Evolutionary conservation across 345 rosid species (phyloP).

Genomic region (Sonneratia caseolaris): DNA sequence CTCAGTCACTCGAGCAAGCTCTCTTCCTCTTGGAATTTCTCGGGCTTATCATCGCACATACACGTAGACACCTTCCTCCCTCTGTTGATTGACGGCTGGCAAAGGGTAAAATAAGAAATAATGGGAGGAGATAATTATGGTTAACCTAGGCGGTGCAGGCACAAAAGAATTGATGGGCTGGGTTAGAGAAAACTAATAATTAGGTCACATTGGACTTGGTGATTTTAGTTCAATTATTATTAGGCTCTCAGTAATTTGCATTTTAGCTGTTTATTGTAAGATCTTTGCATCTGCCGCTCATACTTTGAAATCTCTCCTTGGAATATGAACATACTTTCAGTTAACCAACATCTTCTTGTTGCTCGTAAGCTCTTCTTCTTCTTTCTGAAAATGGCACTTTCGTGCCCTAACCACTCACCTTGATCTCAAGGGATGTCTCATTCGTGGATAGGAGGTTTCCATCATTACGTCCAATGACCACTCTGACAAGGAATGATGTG

Average conservation of each 20-base stretch:
- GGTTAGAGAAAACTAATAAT: too few species aligned
- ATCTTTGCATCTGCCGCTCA: slow-evolving; percentile 44
- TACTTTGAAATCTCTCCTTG: slow-evolving; percentile 43
- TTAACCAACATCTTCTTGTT: slow-evolving; percentile 49
- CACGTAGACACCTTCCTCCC: too few species aligned
- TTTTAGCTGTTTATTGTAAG: slow-evolving; percentile 54
- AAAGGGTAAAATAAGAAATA: too few species aligned
- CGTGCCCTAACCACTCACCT: slow-evolving; percentile 23
- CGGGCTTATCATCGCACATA: too few species aligned
- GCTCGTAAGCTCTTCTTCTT: slow-evolving; percentile 53
- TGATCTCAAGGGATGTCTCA: slow-evolving; percentile 54
- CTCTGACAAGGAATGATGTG: slow-evolving; percentile 38
- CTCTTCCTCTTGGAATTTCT: too few species aligned
- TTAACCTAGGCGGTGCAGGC: too few species aligned
- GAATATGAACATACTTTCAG: slow-evolving; percentile 37
- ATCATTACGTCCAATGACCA: slow-evolving; percentile 38
- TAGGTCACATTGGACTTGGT: too few species aligned
- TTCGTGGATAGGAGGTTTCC: slow-evolving; percentile 61
- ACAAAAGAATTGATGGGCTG: too few species aligned
- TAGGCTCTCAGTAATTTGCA: slow-evolving; percentile 39
- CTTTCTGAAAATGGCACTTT: slow-evolving; percentile 29
- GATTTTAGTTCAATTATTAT: too few species aligned
- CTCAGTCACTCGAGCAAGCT: too few species aligned
- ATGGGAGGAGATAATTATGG: too few species aligned
- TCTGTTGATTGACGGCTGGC: too few species aligned